Evolutionary conservation across 352 stramenopile genomes (phyloP).

Genomic region (Pythium guiyangense): DNA sequence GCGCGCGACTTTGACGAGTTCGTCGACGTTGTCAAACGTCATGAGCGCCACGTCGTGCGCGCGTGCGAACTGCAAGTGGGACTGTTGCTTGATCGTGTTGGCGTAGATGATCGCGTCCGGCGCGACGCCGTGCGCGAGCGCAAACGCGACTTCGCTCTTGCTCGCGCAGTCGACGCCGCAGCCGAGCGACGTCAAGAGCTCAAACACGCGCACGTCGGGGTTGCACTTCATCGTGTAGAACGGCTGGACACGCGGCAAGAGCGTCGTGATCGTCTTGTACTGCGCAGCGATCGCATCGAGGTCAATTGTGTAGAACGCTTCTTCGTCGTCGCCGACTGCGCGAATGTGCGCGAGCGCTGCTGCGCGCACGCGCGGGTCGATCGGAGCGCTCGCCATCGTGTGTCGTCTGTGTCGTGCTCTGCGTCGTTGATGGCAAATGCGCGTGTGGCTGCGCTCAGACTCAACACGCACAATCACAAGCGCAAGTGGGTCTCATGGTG

Average conservation of each 20-base stretch:
- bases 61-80: conserved; percentile 65
- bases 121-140: conserved; percentile 44
- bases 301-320: conserved; percentile 66
- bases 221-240: conserved; percentile 94
- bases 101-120: conserved; percentile 83
- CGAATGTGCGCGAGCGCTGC: conserved; percentile 20
- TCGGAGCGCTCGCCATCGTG: not conserved
- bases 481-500: no score
- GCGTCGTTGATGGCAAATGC: not conserved
- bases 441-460: not conserved
- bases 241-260: conserved; percentile 43
- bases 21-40: conserved; percentile 85
- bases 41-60: conserved; percentile 59
- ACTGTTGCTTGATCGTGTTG: conserved; percentile 85
- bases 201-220: conserved; percentile 55
- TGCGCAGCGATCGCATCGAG: conserved; percentile 40
- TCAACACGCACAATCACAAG: no score
- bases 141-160: conserved; percentile 65
- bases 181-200: conserved; percentile 37
- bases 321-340: conserved; percentile 23
- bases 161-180: conserved; percentile 88
- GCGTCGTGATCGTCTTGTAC: conserved; percentile 39
- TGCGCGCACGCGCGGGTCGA: conserved; percentile 10
- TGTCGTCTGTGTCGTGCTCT: no score
- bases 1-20: conserved; percentile 64